Percentiles rank a stretch among this genome's conserved stretches.
Evolutionary conservation across 106 monocot genomes (phyloP).

Genomic region (Gastrodia elata): DNA sequence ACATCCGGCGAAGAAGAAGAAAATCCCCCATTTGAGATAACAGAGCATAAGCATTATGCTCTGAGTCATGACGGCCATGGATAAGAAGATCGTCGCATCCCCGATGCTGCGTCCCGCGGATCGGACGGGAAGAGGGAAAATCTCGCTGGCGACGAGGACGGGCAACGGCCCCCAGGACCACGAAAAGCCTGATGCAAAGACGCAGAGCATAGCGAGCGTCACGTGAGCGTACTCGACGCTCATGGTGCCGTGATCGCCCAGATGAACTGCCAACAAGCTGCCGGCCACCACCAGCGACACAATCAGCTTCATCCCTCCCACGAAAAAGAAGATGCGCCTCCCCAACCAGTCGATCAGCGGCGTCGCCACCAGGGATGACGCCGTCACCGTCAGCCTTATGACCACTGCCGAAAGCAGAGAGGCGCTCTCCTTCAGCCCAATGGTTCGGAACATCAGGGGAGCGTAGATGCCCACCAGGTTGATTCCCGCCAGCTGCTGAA

Average conservation of each 20-base stretch:
- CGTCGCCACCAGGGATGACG: not conserved
- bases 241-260: slow-evolving; percentile 14
- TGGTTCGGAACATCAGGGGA: slow-evolving; percentile 28
- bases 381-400: slow-evolving; percentile 11
- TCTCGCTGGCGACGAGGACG: slow-evolving; percentile 27
- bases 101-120: slow-evolving; percentile 25
- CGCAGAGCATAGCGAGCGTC: slow-evolving; percentile 6
- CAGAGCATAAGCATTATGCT: slow-evolving; percentile 21
- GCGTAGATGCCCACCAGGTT: slow-evolving; percentile 26
- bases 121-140: slow-evolving; percentile 24
- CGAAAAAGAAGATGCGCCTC: slow-evolving; percentile 25
- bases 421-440: slow-evolving; percentile 20
- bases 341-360: slow-evolving; percentile 24
- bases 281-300: slow-evolving; percentile 26
- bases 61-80: slow-evolving; percentile 17
- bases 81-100: slow-evolving; percentile 17
- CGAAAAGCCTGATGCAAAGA: slow-evolving; percentile 18
- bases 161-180: slow-evolving; percentile 35
- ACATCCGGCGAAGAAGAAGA: slow-evolving; percentile 30
- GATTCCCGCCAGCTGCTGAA: slow-evolving; percentile 39
- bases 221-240: slow-evolving; percentile 9
- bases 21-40: slow-evolving; percentile 16
- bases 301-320: slow-evolving; percentile 37
- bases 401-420: slow-evolving; percentile 26
- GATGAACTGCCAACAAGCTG: slow-evolving; percentile 14